These are phyloP conservation scores for Pyrrhoderma lamaoense DNA, from an alignment of 1,284 basidiomycete genomes.

Conservation along the genomic window DNA sequence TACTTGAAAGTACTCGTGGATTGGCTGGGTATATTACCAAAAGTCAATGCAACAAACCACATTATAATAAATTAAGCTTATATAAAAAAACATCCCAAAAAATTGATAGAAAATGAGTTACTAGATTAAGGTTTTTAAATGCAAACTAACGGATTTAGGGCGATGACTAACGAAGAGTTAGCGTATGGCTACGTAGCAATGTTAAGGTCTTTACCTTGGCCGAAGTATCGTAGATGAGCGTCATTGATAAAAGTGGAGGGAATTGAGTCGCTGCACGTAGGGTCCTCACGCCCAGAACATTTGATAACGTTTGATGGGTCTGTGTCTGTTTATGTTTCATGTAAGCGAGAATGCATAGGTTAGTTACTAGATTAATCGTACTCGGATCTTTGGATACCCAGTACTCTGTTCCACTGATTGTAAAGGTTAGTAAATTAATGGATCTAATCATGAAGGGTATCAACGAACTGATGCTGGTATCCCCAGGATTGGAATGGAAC, in stretches of 20 bases:
- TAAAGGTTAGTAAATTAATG: neutral
- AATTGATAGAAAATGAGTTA: too few relatives aligned
- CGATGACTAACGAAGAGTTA: constrained; percentile 5
- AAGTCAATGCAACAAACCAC: too few relatives aligned
- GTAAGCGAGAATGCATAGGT: neutral
- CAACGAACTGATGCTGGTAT: constrained; percentile 37
- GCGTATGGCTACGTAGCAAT: neutral
- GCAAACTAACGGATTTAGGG: constrained; percentile 10
- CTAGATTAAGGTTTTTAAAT: neutral
- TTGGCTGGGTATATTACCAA: too few relatives aligned
- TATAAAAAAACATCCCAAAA: too few relatives aligned
- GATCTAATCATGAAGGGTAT: neutral
- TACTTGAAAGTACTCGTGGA: too few relatives aligned
- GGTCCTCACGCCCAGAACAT: constrained; percentile 14
- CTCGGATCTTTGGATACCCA: constrained; percentile 37
- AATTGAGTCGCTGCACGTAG: constrained; percentile 20
- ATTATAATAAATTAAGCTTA: too few relatives aligned
- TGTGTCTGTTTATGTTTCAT: constrained; percentile 24
- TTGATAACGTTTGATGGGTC: constrained; percentile 33
- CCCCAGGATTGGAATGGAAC: constrained; percentile 32
- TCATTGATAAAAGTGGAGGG: constrained; percentile 37
- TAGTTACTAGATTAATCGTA: constrained; percentile 18
- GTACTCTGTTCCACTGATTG: constrained; percentile 34
- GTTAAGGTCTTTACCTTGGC: constrained; percentile 28
- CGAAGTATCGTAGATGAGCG: constrained; percentile 36